These are phyloP conservation scores for Collybia sp. DNA, from an alignment of 768 basidiomycete genomes.

Conservation along the genomic window DNA sequence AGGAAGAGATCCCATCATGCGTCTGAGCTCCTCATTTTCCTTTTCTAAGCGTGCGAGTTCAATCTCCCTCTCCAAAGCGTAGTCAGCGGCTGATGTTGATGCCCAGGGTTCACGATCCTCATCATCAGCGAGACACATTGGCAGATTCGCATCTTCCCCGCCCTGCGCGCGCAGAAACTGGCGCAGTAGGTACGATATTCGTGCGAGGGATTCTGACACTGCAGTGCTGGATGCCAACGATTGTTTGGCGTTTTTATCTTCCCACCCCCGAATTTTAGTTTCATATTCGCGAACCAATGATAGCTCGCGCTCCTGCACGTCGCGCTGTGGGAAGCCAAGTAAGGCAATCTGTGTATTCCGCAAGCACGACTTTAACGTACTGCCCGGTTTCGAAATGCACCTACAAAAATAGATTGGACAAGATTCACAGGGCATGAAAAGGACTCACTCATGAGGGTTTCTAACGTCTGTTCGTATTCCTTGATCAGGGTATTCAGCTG, in stretches of 20 bases:
- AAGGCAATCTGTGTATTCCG: slow-evolving; percentile 5
- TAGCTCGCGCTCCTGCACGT: slow-evolving; percentile 90
- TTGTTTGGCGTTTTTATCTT: slow-evolving; percentile 59
- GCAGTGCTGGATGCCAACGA: slow-evolving; percentile 60
- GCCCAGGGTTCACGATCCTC: slow-evolving; percentile 38
- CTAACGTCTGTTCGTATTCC: slow-evolving; percentile 95
- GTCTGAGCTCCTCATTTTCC: slow-evolving; percentile 81
- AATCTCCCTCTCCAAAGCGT: slow-evolving; percentile 84
- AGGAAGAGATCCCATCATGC: slow-evolving; percentile 54
- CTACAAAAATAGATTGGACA: slow-evolving; percentile 16
- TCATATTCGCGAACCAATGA: slow-evolving; percentile 90
- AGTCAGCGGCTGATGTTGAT: slow-evolving; percentile 45
- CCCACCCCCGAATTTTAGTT: slow-evolving; percentile 68
- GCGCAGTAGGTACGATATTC: slow-evolving; percentile 67
- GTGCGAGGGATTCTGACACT: slow-evolving; percentile 63
- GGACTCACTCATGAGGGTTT: slow-evolving; percentile 79
- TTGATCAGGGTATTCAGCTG: slow-evolving; percentile 87
- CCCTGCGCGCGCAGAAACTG: slow-evolving; percentile 62
- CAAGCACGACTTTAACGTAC: slow-evolving; percentile 43
- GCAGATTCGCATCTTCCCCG: slow-evolving; percentile 52
- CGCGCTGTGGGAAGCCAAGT: slow-evolving; percentile 49
- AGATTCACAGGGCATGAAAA: slow-evolving; percentile 3
- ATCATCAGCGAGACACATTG: slow-evolving; percentile 19
- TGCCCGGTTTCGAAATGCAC: slow-evolving; percentile 79
- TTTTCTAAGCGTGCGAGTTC: slow-evolving; percentile 83